phyloP scores from a whole-genome alignment of 2,329 filamentous ascomycete species.

The Fusarium scirpi region DNA sequence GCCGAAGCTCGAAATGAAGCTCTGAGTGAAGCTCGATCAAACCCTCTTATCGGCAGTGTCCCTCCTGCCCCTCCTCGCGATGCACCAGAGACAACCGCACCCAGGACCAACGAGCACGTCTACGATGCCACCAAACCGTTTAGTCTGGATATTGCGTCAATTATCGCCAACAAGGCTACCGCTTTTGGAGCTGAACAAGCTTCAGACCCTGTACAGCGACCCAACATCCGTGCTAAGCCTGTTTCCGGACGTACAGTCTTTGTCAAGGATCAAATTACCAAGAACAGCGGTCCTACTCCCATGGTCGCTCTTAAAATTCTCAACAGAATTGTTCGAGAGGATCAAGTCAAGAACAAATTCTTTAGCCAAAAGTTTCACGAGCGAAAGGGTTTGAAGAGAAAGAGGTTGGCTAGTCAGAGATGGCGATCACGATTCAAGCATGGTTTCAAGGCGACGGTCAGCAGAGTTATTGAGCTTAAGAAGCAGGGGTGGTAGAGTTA shows the following conservation, averaged over 20 bases:
- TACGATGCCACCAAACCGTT: slow-evolving; percentile 46
- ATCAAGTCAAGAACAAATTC: slow-evolving; percentile 69
- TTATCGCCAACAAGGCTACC: slow-evolving; percentile 52
- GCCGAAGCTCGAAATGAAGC: neutral
- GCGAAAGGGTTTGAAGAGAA: slow-evolving; percentile 79
- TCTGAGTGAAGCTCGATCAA: slow-evolving; percentile 15
- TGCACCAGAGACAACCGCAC: neutral
- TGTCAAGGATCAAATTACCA: slow-evolving; percentile 47
- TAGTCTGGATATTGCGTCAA: slow-evolving; percentile 52
- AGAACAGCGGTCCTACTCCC: slow-evolving; percentile 54
- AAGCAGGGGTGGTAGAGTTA: slow-evolving; percentile 78
- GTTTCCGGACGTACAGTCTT: slow-evolving; percentile 57
- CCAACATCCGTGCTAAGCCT: slow-evolving; percentile 48
- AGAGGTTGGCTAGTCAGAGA: slow-evolving; percentile 76
- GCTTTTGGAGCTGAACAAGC: slow-evolving; percentile 29
- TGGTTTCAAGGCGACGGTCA: slow-evolving; percentile 74
- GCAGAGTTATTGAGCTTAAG: slow-evolving; percentile 75
- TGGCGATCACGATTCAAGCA: slow-evolving; percentile 77
- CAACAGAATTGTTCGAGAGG: slow-evolving; percentile 57
- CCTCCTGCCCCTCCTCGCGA: slow-evolving; percentile 27
- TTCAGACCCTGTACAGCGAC: slow-evolving; percentile 45
- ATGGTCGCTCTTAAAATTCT: slow-evolving; percentile 60
- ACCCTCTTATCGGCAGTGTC: slow-evolving; percentile 7
- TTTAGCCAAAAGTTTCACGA: slow-evolving; percentile 77
- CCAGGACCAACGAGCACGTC: slow-evolving; percentile 28